Evolutionary conservation across 495 filamentous ascomycete genomes (phyloP).

Genomic region (Thozetella sp.): DNA sequence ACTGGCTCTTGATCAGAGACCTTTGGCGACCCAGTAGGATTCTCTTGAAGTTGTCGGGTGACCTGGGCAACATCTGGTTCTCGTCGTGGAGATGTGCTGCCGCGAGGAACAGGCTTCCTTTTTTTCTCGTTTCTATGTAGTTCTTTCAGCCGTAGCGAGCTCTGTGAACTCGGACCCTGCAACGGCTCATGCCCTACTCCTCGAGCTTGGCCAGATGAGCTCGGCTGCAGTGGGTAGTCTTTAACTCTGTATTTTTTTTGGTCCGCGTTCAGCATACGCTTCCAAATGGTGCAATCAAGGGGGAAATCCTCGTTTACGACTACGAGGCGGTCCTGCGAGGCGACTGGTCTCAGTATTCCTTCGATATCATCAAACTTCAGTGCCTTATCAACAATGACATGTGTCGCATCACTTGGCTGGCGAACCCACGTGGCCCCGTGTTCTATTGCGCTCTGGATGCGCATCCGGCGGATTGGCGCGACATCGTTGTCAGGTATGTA

Average conservation of each 20-base stretch:
- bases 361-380: constrained; percentile 69
- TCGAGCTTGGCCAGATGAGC: neutral
- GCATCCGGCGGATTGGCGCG: constrained; percentile 61
- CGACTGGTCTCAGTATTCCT: constrained; percentile 51
- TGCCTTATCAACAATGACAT: constrained; percentile 78
- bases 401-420: constrained; percentile 49
- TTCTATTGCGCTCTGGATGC: constrained; percentile 74
- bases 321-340: constrained; percentile 44
- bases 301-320: constrained; percentile 78
- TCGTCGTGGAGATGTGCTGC: constrained; percentile 13
- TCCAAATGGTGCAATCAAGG: constrained; percentile 72
- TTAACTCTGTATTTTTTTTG: constrained; percentile 63
- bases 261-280: constrained; percentile 55
- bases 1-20: no score
- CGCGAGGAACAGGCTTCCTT: neutral
- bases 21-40: no score
- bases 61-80: constrained; percentile 7
- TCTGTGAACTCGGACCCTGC: constrained; percentile 44
- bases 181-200: no score
- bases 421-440: constrained; percentile 65
- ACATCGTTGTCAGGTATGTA: constrained; percentile 84
- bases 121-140: constrained; percentile 9
- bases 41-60: no score
- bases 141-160: constrained; percentile 30
- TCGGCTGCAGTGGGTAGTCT: constrained; percentile 22